phyloP scores from a whole-genome alignment of 768 basidiomycete genomes.

The Coprinellus aureogranulatus region DNA sequence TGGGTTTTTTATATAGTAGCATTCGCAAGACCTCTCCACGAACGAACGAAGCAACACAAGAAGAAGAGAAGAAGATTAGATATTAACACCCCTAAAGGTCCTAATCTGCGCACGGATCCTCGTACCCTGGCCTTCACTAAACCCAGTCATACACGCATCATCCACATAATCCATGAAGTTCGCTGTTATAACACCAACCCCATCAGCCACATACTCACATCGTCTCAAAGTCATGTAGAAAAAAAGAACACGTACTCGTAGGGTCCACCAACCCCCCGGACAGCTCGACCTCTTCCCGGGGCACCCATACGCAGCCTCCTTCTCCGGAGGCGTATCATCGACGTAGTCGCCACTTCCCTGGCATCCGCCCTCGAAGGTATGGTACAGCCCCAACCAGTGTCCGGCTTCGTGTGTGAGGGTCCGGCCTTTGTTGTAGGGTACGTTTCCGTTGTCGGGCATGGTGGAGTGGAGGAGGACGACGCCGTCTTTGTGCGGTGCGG shows the following conservation, averaged over 20 bases:
- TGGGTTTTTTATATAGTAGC: too few relatives aligned
- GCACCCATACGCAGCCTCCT: conserved; percentile 31
- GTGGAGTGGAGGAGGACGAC: conserved; percentile 40
- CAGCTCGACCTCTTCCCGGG: conserved; percentile 25
- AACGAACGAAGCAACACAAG: too few relatives aligned
- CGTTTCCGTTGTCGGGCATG: conserved; percentile 38
- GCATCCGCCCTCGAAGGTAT: conserved; percentile 52
- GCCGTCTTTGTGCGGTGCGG: conserved; percentile 43
- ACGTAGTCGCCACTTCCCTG: conserved; percentile 35
- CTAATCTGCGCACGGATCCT: conserved; percentile 24
- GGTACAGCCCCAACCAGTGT: conserved; percentile 57
- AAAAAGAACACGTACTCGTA: conserved; percentile 14
- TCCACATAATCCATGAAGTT: conserved; percentile 51
- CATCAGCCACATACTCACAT: background rate
- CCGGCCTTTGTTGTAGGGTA: conserved; percentile 41
- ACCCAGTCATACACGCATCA: conserved; percentile 43
- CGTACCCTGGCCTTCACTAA: conserved; percentile 43
- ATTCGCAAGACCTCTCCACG: too few relatives aligned
- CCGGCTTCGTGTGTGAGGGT: conserved; percentile 55
- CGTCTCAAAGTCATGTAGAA: background rate
- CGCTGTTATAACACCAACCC: conserved; percentile 13
- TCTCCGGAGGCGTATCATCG: conserved; percentile 39
- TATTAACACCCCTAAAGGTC: conserved; percentile 8
- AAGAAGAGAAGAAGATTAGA: background rate
- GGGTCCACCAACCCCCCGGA: conserved; percentile 11